Percentiles rank a stretch among this genome's conserved stretches.
Conservation (phyloP, 306 rosid genomes). For the Oemleria cerasiformis region DNA sequence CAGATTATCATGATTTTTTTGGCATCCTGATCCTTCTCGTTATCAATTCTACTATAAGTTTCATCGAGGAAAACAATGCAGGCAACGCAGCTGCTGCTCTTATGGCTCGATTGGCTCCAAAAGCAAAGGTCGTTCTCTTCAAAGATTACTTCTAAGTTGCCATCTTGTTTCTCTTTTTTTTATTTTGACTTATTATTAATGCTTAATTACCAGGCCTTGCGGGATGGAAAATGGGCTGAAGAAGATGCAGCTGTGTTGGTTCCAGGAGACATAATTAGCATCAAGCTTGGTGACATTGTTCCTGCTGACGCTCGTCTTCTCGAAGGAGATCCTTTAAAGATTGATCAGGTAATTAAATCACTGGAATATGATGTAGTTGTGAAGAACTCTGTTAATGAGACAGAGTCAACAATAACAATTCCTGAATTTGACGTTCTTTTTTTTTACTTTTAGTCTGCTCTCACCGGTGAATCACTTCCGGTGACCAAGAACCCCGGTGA, state of each 20-base stretch:
- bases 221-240: slow-evolving; percentile 73
- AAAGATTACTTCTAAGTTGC: neutral
- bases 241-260: slow-evolving; percentile 73
- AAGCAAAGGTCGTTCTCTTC: slow-evolving; percentile 55
- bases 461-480: slow-evolving; percentile 71
- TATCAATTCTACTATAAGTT: slow-evolving; percentile 73
- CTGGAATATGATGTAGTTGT: neutral
- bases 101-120: slow-evolving; percentile 60
- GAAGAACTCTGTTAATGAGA: neutral
- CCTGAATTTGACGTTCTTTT: neutral
- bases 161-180: neutral
- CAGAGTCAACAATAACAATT: neutral
- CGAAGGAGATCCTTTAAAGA: slow-evolving; percentile 76
- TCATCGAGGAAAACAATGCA: slow-evolving; percentile 77
- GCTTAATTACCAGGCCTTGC: slow-evolving; percentile 44
- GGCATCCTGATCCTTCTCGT: slow-evolving; percentile 59
- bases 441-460: slow-evolving; percentile 56
- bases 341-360: slow-evolving; percentile 52
- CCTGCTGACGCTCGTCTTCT: slow-evolving; percentile 82
- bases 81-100: slow-evolving; percentile 82
- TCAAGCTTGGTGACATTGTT: slow-evolving; percentile 73
- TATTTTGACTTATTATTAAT: neutral
- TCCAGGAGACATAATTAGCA: slow-evolving; percentile 76
- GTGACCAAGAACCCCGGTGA: slow-evolving; percentile 57
- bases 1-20: slow-evolving; percentile 61